These are phyloP conservation scores for Stentor roeselii DNA, from an alignment of 73 alveolate genomes.

Conservation along the genomic window DNA sequence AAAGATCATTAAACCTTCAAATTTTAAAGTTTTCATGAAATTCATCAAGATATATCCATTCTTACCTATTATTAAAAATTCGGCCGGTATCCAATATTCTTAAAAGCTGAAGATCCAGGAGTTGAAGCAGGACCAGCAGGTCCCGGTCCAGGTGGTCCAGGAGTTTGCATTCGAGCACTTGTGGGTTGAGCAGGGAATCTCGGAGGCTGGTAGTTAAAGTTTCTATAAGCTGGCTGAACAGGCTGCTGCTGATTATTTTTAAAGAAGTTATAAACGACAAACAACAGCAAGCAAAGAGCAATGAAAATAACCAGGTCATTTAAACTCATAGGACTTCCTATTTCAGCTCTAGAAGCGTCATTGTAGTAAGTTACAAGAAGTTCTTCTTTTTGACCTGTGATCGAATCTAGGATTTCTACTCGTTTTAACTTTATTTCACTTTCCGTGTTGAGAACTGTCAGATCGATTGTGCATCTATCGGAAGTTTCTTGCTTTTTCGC, in stretches of 20 bases:
- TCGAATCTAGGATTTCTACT: neutral
- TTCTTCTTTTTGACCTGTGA: constrained; percentile 24
- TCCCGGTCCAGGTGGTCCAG: neutral
- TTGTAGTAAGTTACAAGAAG: neutral
- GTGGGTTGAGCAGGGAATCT: neutral
- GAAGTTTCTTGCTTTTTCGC: neutral
- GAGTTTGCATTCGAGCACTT: neutral
- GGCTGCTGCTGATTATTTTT: neutral
- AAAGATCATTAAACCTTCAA: no score
- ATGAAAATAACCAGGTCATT: neutral
- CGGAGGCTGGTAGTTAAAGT: neutral
- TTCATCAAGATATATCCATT: no score
- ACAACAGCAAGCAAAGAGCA: neutral
- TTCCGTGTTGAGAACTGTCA: neutral
- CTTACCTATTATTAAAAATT: no score
- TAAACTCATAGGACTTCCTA: neutral
- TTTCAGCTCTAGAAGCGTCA: neutral
- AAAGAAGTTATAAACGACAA: neutral
- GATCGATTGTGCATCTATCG: neutral
- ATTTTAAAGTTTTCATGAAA: no score
- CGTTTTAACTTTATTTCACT: neutral
- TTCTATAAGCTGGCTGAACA: neutral
- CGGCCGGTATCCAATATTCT: constrained; percentile 13
- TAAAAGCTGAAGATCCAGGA: constrained; percentile 21
- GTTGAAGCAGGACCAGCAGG: constrained; percentile 20